These are phyloP conservation scores for Hortaea werneckii DNA, from an alignment of 2,329 filamentous ascomycete genomes.

Conservation along the genomic window DNA sequence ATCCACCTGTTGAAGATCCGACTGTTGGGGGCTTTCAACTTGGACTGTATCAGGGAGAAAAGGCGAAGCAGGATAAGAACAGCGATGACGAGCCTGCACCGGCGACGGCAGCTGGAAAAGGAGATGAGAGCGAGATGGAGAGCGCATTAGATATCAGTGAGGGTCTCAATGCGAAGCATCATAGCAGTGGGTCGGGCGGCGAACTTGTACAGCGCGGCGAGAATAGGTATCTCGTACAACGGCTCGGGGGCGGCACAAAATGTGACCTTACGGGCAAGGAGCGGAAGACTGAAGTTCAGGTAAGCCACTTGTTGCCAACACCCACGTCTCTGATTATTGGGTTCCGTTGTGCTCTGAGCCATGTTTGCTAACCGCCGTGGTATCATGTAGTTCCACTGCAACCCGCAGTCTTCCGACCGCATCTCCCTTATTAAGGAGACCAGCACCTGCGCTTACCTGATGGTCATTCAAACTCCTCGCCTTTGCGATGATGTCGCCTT, in stretches of 20 bases:
- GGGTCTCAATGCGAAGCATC: conserved; percentile 23
- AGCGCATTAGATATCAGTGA: conserved; percentile 21
- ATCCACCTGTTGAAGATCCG: conserved; percentile 67
- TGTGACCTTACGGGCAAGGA: conserved; percentile 79
- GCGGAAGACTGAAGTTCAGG: conserved; percentile 73
- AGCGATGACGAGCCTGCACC: conserved; percentile 15
- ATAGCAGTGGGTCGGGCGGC: conserved; percentile 42
- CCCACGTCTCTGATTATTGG: not conserved
- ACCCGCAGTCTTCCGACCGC: conserved; percentile 61
- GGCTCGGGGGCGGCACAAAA: conserved; percentile 64
- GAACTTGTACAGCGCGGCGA: conserved; percentile 68
- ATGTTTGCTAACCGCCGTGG: too few relatives aligned
- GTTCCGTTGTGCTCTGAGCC: too few relatives aligned
- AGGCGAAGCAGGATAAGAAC: conserved; percentile 18
- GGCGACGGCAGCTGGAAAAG: conserved; percentile 3
- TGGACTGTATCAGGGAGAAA: conserved; percentile 45
- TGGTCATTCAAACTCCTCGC: conserved; percentile 83
- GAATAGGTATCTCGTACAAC: conserved; percentile 76
- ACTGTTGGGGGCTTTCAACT: conserved; percentile 67
- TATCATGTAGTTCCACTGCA: conserved; percentile 67
- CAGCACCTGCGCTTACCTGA: conserved; percentile 81
- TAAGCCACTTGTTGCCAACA: conserved; percentile 22
- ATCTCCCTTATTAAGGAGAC: conserved; percentile 93
- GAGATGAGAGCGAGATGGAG: conserved; percentile 12
- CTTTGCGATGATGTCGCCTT: conserved; percentile 84